Base-by-base conservation (phyloP, 768 basidiomycete species). In the Serendipita sp. region DNA sequence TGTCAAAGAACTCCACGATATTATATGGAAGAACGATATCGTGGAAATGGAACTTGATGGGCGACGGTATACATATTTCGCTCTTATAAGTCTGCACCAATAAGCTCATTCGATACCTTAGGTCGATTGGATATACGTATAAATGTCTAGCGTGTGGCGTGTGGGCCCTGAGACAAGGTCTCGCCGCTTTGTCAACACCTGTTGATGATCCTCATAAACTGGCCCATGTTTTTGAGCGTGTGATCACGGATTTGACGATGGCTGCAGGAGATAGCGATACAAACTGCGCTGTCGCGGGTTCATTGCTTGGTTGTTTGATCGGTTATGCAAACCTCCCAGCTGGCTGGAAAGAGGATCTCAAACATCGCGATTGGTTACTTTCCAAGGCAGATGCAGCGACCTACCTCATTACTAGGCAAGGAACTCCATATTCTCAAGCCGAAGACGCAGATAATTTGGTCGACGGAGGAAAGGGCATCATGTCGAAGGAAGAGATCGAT, bases 121-220 rank as follows among this genome's bases (percentile, higher is more conserved):
- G 56, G 23, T 60, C 56, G 16, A 60, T 60, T 38, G 56, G 56
- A 23, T 60, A 60, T 60, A 60, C 56, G 34, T 60, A 60, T 28
- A 60, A 60, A n/a, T 60, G 56, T 60, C 35, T 60, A 60, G 56
- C 56, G 10, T 18, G 23, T 10, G 56, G 56, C 32, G 28, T 60
- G 4, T 60, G 56, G 56, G 56, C 56, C 56, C 28, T 60, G 16
- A 23, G 56, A n/a, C 56, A 60, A n/a, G 56, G 56, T 10, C 4
- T 60, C 10, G 34, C 18, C 10, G 56, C 56, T n/a, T 28, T 60
- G 10, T n/a, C 23, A 32, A 8, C n/a, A 5, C 48, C 48, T 8
- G 48, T 7, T 18, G 56, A 60, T 8, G 34, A n/a, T 23, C 23
- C 16, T n/a, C 10, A 36, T 35, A 35, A 32, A 28, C 8, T 30